phyloP scores from a whole-genome alignment of 2,329 filamentous ascomycete species.

The Grosmannia penicillata region DNA sequence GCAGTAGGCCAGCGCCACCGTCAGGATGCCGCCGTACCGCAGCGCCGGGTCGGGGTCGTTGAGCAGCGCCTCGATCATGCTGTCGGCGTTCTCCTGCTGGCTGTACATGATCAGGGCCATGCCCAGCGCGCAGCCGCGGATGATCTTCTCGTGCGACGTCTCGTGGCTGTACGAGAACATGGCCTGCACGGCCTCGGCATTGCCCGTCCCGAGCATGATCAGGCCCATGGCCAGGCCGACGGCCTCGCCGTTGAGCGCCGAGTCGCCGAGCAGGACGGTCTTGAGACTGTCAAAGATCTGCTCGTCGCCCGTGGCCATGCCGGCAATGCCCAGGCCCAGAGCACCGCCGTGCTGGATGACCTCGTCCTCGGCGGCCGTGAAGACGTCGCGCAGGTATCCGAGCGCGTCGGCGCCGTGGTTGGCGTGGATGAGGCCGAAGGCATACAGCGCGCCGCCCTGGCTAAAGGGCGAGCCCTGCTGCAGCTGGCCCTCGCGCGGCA shows the following conservation, averaged over 20 bases:
- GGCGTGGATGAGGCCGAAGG: slow-evolving; percentile 89
- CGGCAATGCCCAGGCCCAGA: slow-evolving; percentile 85
- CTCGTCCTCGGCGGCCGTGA: slow-evolving; percentile 66
- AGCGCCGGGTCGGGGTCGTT: slow-evolving; percentile 88
- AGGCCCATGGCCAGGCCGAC: slow-evolving; percentile 93
- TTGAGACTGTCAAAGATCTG: slow-evolving; percentile 86
- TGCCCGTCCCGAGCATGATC: slow-evolving; percentile 97
- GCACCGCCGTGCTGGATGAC: slow-evolving; percentile 96
- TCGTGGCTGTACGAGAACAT: slow-evolving; percentile 98
- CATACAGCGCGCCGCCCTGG: slow-evolving; percentile 89
- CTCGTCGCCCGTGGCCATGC: slow-evolving; percentile 89
- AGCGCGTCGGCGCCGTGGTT: slow-evolving; percentile 90
- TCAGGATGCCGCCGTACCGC: slow-evolving; percentile 95
- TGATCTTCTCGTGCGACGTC: slow-evolving; percentile 97
- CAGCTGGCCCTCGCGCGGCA: slow-evolving; percentile 62
- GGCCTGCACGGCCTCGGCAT: slow-evolving; percentile 80
- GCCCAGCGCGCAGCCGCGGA: slow-evolving; percentile 84
- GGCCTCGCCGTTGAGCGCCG: slow-evolving; percentile 90
- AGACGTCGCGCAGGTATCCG: slow-evolving; percentile 63
- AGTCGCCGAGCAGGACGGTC: slow-evolving; percentile 79
- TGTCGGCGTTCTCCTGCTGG: slow-evolving; percentile 85
- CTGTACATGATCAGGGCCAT: slow-evolving; percentile 99
- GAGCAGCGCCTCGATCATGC: slow-evolving; percentile 82
- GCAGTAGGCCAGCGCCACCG: slow-evolving; percentile 94
- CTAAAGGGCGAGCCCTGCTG: slow-evolving; percentile 82